Conservation (phyloP, 352 stramenopile species). For the Pythium monospermum region DNA sequence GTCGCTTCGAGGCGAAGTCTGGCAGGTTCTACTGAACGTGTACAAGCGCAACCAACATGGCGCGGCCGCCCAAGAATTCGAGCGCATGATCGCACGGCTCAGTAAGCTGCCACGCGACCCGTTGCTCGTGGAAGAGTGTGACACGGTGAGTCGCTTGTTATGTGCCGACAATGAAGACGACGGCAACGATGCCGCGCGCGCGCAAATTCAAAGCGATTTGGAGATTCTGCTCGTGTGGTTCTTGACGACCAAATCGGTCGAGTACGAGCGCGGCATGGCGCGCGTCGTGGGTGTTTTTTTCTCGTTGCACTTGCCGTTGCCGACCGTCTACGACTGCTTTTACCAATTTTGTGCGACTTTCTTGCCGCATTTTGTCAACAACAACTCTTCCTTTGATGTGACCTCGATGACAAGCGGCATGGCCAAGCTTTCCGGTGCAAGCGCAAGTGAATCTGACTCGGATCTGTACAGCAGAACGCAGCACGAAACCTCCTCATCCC, state of each 20-base stretch:
- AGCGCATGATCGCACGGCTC: conserved; percentile 59
- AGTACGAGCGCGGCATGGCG: conserved; percentile 70
- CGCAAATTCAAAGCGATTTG: conserved; percentile 49
- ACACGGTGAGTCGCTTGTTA: conserved; percentile 36
- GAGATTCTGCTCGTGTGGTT: conserved; percentile 81
- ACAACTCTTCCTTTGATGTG: conserved; percentile 6
- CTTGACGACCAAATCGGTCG: conserved; percentile 73
- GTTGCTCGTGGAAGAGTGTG: conserved; percentile 53
- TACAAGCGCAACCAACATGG: conserved; percentile 77
- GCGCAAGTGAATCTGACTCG: conserved; percentile 14
- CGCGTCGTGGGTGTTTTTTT: conserved; percentile 74
- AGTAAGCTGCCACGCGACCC: conserved; percentile 61
- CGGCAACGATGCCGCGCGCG: conserved; percentile 16
- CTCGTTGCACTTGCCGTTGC: conserved; percentile 56
- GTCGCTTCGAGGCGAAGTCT: conserved; percentile 61
- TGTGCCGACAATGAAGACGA: conserved; percentile 14
- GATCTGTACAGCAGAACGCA: too few relatives aligned
- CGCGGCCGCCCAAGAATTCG: conserved; percentile 62
- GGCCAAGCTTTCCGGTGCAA: conserved; percentile 12
- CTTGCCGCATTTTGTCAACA: conserved; percentile 64
- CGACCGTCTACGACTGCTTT: conserved; percentile 83
- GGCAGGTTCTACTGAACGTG: conserved; percentile 78
- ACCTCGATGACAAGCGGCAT: conserved; percentile 3
- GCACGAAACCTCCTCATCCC: conserved; percentile 34
- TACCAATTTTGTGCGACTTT: conserved; percentile 80